Evolutionary conservation across 192 early-diverging fungal species (phyloP).

Genomic region (Phycomyces blakesleeanus): DNA sequence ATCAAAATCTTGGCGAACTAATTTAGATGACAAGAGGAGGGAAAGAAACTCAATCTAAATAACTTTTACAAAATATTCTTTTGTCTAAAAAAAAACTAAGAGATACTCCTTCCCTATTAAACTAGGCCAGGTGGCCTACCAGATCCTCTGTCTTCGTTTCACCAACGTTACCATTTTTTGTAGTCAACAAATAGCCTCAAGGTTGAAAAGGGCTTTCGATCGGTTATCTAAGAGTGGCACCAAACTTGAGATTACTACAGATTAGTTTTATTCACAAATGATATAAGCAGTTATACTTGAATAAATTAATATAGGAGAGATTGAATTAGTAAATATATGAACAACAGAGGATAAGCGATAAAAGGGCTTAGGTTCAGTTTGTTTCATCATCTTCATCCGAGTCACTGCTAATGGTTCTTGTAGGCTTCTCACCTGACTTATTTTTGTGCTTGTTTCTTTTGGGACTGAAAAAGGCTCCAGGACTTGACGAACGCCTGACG

Average conservation of each 20-base stretch:
- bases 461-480: slow-evolving; percentile 1
- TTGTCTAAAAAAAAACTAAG: too few relatives aligned
- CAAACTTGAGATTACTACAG: neutral
- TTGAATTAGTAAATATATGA: neutral
- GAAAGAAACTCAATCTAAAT: too few relatives aligned
- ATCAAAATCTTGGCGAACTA: too few relatives aligned
- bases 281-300: slow-evolving; percentile 1
- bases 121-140: too few relatives aligned
- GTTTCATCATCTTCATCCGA: slow-evolving; percentile 4
- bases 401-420: slow-evolving; percentile 2
- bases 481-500: neutral
- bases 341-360: neutral
- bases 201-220: neutral
- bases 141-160: too few relatives aligned
- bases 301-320: slow-evolving; percentile 2
- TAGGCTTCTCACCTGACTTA: neutral
- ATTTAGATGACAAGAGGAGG: too few relatives aligned
- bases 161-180: too few relatives aligned
- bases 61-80: too few relatives aligned
- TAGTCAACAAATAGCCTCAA: neutral
- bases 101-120: too few relatives aligned
- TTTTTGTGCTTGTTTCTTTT: slow-evolving; percentile 7
- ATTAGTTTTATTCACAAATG: slow-evolving; percentile 7
- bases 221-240: neutral
- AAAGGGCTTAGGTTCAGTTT: neutral